A percentile compares a stretch with the other conserved stretches of the same genome.
phyloP scores from a whole-genome alignment of 2,329 filamentous ascomycete genomes.

The Calonectria hongkongensis region DNA sequence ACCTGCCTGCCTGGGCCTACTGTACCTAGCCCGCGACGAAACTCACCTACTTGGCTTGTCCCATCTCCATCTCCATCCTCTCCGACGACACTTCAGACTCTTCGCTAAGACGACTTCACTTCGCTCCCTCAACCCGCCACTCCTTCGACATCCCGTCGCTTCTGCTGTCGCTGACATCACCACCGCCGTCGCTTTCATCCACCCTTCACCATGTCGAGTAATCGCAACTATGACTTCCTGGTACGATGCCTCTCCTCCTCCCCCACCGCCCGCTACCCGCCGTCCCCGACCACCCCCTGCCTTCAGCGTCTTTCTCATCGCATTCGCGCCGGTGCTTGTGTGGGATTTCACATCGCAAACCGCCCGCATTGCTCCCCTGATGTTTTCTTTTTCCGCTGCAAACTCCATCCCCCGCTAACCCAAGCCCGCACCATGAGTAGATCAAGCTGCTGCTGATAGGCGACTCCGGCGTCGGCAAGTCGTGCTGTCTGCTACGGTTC shows the following conservation, averaged over 20 bases:
- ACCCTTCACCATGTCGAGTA: conserved; percentile 86
- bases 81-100: conserved; percentile 28
- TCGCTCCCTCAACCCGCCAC: conserved; percentile 34
- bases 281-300: conserved; percentile 38
- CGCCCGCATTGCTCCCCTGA: conserved; percentile 11
- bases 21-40: conserved; percentile 32
- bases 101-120: conserved; percentile 30
- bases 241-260: conserved; percentile 72
- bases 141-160: conserved; percentile 42
- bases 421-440: conserved; percentile 66
- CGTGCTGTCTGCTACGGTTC: conserved; percentile 96
- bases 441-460: conserved; percentile 98
- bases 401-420: conserved; percentile 33
- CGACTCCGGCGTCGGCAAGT: conserved; percentile 97
- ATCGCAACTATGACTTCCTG: conserved; percentile 99
- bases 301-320: conserved; percentile 26
- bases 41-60: conserved; percentile 25
- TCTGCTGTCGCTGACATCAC: conserved; percentile 44
- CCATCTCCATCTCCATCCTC: conserved; percentile 33
- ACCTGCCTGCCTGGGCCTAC: conserved; percentile 4
- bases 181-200: conserved; percentile 26
- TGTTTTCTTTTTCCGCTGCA: not conserved
- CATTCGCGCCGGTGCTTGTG: conserved; percentile 9
- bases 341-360: conserved; percentile 7
- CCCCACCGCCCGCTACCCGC: conserved; percentile 45